Conservation (phyloP, 495 filamentous ascomycete species). For the Peziza echinospora region DNA sequence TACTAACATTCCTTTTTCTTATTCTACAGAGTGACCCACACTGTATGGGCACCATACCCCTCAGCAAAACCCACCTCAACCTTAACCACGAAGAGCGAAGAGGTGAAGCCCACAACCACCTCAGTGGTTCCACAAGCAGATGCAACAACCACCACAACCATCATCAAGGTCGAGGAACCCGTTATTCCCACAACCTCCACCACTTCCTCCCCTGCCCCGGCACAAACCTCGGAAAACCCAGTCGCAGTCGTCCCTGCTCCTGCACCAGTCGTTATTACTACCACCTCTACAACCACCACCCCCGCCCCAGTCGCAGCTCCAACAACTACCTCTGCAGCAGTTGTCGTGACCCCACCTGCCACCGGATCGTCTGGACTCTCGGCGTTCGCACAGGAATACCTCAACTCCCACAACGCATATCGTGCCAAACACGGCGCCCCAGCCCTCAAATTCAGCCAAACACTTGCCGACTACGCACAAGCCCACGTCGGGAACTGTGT, state of each 20-base stretch:
- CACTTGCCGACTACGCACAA: slow-evolving; percentile 39
- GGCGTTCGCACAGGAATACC: slow-evolving; percentile 2
- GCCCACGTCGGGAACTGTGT: slow-evolving; percentile 32
- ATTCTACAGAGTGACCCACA: no score
- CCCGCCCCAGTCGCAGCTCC: neutral
- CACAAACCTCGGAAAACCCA: neutral
- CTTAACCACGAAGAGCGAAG: no score
- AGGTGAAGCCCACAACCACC: no score
- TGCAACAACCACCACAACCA: neutral
- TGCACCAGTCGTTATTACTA: neutral
- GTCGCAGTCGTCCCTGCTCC: neutral
- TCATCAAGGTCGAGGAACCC: neutral
- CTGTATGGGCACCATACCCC: no score
- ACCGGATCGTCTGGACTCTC: no score
- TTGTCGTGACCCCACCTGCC: slow-evolving; percentile 1
- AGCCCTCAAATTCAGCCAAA: slow-evolving; percentile 38
- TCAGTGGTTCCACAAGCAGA: no score
- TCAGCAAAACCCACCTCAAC: no score
- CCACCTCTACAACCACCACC: neutral
- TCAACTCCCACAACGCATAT: slow-evolving; percentile 50
- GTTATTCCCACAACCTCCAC: neutral
- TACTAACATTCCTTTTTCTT: no score
- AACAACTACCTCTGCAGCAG: neutral
- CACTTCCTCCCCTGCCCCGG: neutral
- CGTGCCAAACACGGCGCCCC: slow-evolving; percentile 60